Evolutionary conservation across 2,329 filamentous ascomycete species (phyloP), one percentile per base, ranked within the genome.

Genomic region (Rutstroemia sp.): DNA sequence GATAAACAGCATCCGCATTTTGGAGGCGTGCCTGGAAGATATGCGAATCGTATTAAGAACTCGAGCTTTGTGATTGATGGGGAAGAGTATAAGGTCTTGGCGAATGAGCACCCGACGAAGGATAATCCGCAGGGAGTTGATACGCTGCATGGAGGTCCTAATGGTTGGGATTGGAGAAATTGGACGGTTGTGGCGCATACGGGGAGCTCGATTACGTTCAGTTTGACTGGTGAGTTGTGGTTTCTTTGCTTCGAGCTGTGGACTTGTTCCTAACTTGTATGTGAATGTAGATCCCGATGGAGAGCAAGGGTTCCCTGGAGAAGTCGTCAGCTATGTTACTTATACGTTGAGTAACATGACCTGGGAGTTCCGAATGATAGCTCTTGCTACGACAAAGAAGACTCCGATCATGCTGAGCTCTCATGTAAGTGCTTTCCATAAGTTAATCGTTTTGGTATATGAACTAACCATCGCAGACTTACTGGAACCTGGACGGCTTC

Each of bases 401-500:
- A 92, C 88, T 5, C 88, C 88, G 49, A 90, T 92, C 70, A 92
- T 92, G 88, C 77, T 92, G 57, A 88, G 80, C 68, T 79, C 78
- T 16, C 80, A 82, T 67, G 75, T 76, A 56, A 49, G 65, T 62
- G 12, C 1, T 42, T 34, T 23, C 14, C 37, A 25, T 12, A 4
- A 41, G 12, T 10, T 18, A 41, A 41, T 2, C 48, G 19, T n/a
- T n/a, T n/a, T n/a, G n/a, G n/a, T n/a, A n/a, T n/a, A n/a, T n/a
- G n/a, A n/a, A n/a, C 30, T 52, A 12, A 5, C 8, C 10, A 6
- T 18, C 79, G 75, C 62, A 88, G 75, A 82, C 81, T 7, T 92
- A 92, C 77, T 92, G 88, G 88, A 92, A 92, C 70, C 76, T 92
- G 46, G 88, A 92, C 66, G 88, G 85, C 37, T 92, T 88, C 66